Evolutionary conservation across 2,329 filamentous ascomycete species (phyloP), one percentile per base, ranked within the genome.

Genomic region (Stagonosporopsis vannaccii): DNA sequence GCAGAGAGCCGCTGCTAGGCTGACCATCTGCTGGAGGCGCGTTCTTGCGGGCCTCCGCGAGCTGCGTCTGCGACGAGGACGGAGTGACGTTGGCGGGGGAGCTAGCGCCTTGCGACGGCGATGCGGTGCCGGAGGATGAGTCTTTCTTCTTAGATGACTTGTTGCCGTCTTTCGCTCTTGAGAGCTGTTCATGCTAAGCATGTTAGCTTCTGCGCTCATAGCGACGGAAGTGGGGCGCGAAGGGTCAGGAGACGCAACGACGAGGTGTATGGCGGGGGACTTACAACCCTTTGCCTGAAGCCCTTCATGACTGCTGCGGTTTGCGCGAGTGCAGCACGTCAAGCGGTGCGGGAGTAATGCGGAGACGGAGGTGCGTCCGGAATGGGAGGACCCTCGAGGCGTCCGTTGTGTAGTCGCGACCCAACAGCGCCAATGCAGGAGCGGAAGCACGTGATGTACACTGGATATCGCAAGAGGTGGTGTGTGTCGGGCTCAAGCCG

Each of bases 211-310:
- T 62, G 66, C 63, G 67, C 70, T 70, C 52, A 67, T 55, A 40
- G 19, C 28, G 59, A 63, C 68, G 62, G 63, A 65, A 63, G 66
- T 56, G 59, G 37, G 53, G 54, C 50, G 50, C 28, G 54, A 56
- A 47, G 49, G 64, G 67, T 46, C 49, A 59, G 59, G 58, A 59
- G 60, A 59, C 59, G 64, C 41, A 44, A 36, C 53, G 47, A 46
- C 43, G 39, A 58, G 40, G 44, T 52, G 49, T 44, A 62, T 65
- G 54, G 55, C 59, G 59, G 67, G 62, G 67, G 64, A 87, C 91
- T 85, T 87, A 97, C 92, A 84, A 97, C 92, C 90, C 91, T 91
- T 84, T 96, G 92, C 81, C 92, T 90, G 80, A 98, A 96, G 78
- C 92, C 90, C 84, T 97, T 97, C 94, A 98, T 97, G 80, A 85